Conservation (phyloP, 768 basidiomycete genomes). For the Collybia sp. region DNA sequence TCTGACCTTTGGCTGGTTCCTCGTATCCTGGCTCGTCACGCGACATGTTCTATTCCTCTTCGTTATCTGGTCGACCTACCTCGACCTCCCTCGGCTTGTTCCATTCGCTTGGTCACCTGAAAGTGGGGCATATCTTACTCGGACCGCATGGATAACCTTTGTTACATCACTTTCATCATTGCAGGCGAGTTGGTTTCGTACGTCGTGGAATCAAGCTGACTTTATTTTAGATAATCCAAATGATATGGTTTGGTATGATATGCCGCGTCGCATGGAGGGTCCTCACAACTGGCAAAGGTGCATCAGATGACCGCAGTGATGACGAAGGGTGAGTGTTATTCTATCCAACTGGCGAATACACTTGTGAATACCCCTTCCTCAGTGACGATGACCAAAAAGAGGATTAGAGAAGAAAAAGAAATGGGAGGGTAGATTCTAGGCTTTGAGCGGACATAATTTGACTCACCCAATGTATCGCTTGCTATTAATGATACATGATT, state of each 20-base stretch:
- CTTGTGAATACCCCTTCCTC: constrained; percentile 5
- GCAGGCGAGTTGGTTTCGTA: constrained; percentile 41
- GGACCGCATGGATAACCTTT: constrained; percentile 42
- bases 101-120: constrained; percentile 56
- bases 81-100: constrained; percentile 46
- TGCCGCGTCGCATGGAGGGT: constrained; percentile 80
- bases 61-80: constrained; percentile 58
- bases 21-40: constrained; percentile 88
- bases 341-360: constrained; percentile 1
- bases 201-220: constrained; percentile 1
- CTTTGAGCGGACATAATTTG: too few species aligned
- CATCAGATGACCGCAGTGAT: constrained; percentile 84
- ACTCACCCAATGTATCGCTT: too few species aligned
- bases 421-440: too few species aligned
- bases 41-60: constrained; percentile 79
- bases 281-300: constrained; percentile 61
- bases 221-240: constrained; percentile 54
- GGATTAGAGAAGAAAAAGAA: constrained; percentile 9
- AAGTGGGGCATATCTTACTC: constrained; percentile 52
- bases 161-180: constrained; percentile 47
- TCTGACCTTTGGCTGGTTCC: constrained; percentile 71
- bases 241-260: constrained; percentile 86
- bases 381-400: constrained; percentile 28
- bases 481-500: too few species aligned
- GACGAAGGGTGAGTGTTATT: constrained; percentile 53